Percentiles rank a stretch among this genome's conserved stretches.
phyloP scores from a whole-genome alignment of 2,329 filamentous ascomycete genomes.

The Cercospora sp. region DNA sequence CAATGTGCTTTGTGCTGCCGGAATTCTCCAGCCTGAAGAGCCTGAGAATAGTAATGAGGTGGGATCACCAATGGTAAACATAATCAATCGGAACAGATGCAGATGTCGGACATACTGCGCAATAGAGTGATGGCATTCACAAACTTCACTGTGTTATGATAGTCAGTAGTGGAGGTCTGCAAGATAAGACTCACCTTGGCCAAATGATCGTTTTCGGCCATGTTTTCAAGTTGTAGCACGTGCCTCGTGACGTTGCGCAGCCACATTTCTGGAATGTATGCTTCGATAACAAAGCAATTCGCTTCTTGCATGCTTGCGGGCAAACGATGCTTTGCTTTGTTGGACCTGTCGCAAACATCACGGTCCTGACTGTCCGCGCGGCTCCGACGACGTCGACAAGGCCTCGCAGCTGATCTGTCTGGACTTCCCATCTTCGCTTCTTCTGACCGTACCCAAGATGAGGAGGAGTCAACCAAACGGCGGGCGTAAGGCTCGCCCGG shows the following conservation, averaged over 20 bases:
- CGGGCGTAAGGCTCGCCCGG: neutral
- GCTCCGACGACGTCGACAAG: neutral
- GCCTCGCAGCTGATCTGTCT: neutral
- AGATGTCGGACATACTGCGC: neutral
- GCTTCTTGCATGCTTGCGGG: constrained; percentile 4
- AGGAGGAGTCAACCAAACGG: neutral
- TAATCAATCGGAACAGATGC: neutral
- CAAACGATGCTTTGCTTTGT: constrained; percentile 8
- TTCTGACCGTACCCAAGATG: neutral
- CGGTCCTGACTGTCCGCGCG: neutral
- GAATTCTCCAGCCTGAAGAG: neutral
- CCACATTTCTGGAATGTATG: constrained; percentile 2
- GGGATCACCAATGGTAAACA: neutral
- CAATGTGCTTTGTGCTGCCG: neutral
- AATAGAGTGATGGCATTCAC: neutral
- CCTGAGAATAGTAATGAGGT: neutral
- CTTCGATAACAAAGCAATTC: neutral
- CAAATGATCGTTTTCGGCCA: neutral
- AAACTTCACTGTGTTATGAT: neutral
- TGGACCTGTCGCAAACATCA: constrained; percentile 1
- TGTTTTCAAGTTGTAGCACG: neutral
- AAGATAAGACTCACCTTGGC: neutral
- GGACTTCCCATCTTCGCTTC: neutral
- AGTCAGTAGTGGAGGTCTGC: neutral
- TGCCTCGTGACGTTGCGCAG: constrained; percentile 1